Evolutionary conservation across 2,329 filamentous ascomycete genomes (phyloP).

Genomic region (Graphilbum sp.): DNA sequence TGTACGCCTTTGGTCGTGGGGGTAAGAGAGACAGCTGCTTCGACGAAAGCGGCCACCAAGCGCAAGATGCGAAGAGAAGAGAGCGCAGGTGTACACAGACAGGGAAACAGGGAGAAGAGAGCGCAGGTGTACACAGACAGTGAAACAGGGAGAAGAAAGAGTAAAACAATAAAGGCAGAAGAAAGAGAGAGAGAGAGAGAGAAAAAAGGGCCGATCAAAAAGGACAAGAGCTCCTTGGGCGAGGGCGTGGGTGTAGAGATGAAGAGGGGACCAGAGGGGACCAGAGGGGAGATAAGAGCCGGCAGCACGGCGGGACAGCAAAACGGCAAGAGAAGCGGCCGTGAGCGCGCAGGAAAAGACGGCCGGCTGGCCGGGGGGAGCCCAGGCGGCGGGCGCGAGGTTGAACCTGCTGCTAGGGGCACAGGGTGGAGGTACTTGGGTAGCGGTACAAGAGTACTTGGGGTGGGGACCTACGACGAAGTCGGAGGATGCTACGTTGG

Average conservation of each 20-base stretch:
- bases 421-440: neutral
- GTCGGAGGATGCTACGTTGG: neutral
- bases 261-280: no score
- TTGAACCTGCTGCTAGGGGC: no score
- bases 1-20: neutral
- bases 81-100: neutral
- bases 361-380: no score
- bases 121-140: neutral
- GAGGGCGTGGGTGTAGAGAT: conserved; percentile 8
- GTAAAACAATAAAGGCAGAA: neutral
- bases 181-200: neutral
- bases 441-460: neutral
- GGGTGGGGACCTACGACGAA: neutral
- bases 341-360: neutral
- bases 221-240: neutral
- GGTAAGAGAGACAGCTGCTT: neutral
- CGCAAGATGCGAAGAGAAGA: neutral
- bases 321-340: no score
- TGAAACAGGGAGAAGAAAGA: neutral
- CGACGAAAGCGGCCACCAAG: no score
- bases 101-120: neutral
- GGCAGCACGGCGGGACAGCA: neutral
- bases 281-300: conserved; percentile 4
- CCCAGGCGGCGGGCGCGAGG: no score
- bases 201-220: neutral